Evolutionary conservation across 2,329 filamentous ascomycete genomes (phyloP).

Genomic region (Fonsecaea monophora): DNA sequence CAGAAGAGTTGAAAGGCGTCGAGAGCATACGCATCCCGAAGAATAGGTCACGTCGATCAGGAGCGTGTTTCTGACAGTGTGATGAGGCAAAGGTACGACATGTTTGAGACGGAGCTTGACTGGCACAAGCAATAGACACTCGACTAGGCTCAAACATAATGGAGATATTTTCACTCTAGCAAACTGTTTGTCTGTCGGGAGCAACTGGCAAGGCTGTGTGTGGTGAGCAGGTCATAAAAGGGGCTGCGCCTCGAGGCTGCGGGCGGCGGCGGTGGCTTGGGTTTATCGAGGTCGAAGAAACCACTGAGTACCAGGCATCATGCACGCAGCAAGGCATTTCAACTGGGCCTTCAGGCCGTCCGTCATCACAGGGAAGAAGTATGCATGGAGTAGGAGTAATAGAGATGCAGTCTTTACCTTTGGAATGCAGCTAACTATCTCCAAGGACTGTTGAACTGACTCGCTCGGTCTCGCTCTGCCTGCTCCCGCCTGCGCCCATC

Average conservation of each 20-base stretch:
- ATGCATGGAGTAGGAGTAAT: not conserved
- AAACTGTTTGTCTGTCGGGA: not conserved
- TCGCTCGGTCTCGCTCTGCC: not conserved
- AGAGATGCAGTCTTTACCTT: not conserved
- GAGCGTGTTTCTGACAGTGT: not conserved
- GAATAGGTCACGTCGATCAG: not conserved
- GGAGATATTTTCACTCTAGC: not conserved
- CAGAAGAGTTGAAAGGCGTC: not conserved
- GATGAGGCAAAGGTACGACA: not conserved
- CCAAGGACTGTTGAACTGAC: not conserved
- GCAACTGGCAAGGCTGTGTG: not conserved
- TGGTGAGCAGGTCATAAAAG: not conserved
- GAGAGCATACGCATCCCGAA: not conserved
- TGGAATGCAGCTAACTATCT: not conserved
- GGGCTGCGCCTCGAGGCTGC: not conserved
- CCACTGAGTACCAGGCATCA: not conserved
- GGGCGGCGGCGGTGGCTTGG: not conserved
- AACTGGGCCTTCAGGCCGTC: too few species aligned
- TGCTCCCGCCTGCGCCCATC: not conserved
- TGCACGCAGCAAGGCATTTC: not conserved
- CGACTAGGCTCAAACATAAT: not conserved
- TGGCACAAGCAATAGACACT: not conserved
- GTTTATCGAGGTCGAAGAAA: not conserved
- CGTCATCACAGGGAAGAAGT: not conserved
- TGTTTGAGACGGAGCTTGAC: not conserved